Evolutionary conservation across 345 rosid species (phyloP).

Genomic region (Citrus trifoliata): DNA sequence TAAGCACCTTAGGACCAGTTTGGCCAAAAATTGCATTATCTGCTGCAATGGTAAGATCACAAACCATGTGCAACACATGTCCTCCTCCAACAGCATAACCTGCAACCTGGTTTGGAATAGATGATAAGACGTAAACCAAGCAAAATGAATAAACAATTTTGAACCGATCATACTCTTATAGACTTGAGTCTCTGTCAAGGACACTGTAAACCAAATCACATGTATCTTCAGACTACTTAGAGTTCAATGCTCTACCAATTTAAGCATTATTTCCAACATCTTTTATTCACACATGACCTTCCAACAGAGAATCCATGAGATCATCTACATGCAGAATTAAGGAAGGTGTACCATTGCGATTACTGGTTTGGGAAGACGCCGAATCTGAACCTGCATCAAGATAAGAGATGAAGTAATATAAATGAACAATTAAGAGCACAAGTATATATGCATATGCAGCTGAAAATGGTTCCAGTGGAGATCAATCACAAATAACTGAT

Average conservation of each 20-base stretch:
- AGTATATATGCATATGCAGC: background rate
- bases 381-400: conserved; percentile 65
- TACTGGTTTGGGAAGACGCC: conserved; percentile 94
- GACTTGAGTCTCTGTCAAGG: background rate
- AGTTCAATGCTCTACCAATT: background rate
- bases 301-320: background rate
- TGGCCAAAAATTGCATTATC: conserved; percentile 92
- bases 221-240: background rate
- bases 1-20: conserved; percentile 90
- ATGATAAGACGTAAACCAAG: background rate
- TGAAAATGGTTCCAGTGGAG: background rate
- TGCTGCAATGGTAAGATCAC: conserved; percentile 93
- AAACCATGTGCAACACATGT: conserved; percentile 88
- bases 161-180: background rate
- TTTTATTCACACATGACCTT: background rate
- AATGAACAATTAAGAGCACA: background rate
- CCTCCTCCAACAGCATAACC: conserved; percentile 99
- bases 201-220: background rate
- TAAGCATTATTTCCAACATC: background rate
- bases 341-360: conserved; percentile 74
- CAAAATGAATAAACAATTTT: conserved; percentile 1
- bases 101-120: conserved; percentile 57
- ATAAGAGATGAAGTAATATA: background rate
- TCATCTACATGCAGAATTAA: background rate
- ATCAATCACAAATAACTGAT: background rate